Evolutionary conservation across 352 stramenopile genomes (phyloP), one percentile per base, ranked within the genome.

Genomic region (Phytophthora kernoviae): DNA sequence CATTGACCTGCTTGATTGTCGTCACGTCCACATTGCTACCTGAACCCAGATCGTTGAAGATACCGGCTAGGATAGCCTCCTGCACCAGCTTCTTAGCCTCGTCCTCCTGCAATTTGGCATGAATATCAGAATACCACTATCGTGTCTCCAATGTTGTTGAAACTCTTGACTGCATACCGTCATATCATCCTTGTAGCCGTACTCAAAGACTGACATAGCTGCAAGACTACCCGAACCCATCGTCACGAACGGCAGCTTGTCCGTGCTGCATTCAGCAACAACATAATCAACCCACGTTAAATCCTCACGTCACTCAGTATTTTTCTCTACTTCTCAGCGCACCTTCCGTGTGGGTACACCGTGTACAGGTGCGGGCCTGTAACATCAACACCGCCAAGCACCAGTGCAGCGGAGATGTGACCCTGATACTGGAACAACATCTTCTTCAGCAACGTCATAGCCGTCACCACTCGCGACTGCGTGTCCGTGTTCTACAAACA

Each of bases 31-130:
- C 93, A 81, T 99, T 99, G 68, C 79, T 97, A 24, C 97, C 97
- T 46, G 87, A 98, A 43, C 97, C 97, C 33, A 99, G 75, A 77
- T 99, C 97, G 77, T 99, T 99, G 73, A 98, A 99, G 62, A 99
- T 91, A 75, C 97, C 97, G 0, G 97, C 96, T 17, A 97, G 63
- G 63, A 99, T 99, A 8, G 96, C 92, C 20, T 98, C 78, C 62
- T 98, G 87, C 36, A 99, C 97, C 46, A 99, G 77, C 49, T 92
- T 85, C 56, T 98, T 94, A n/a, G 96, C 97, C 54, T 98, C 95
- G 1, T 83, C 92, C 72, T 99, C 96, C 79, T 88, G 30, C 8
- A 65, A 54, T 22, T 11, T 40, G 27, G 51, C 10, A 34, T 18
- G 20, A n/a, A 15, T 45, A 18, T 62, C 11, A 64, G 34, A 53